Evolutionary conservation across 495 filamentous ascomycete species (phyloP).

Genomic region (Lasiosphaeria hispida): DNA sequence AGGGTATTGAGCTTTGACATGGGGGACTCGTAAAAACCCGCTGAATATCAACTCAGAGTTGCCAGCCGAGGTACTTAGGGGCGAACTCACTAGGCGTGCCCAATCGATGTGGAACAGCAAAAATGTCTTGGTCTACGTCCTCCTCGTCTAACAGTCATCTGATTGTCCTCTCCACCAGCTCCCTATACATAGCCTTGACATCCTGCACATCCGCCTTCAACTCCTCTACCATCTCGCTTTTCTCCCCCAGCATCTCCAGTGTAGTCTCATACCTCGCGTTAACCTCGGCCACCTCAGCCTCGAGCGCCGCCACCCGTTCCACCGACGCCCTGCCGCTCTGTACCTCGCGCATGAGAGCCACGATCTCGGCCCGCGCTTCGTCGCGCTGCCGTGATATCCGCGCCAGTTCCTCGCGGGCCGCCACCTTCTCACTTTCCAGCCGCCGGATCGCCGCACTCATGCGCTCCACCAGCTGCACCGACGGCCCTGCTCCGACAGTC

Average conservation of each 20-base stretch:
- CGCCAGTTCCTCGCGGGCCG: conserved; percentile 76
- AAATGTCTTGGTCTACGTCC: not conserved
- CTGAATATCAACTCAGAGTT: too few relatives aligned
- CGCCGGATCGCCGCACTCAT: conserved; percentile 92
- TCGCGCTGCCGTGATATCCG: conserved; percentile 81
- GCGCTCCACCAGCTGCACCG: conserved; percentile 92
- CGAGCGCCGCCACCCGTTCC: conserved; percentile 59
- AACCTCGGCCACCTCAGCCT: conserved; percentile 62
- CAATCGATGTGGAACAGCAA: too few relatives aligned
- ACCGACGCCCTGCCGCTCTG: conserved; percentile 65
- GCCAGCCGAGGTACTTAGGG: too few relatives aligned
- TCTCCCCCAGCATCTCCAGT: conserved; percentile 93
- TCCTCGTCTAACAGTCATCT: conserved; percentile 23
- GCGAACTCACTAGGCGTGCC: too few relatives aligned
- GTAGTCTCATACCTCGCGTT: conserved; percentile 80
- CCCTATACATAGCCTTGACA: conserved; percentile 92
- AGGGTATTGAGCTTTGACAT: conserved; percentile 67
- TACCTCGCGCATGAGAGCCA: conserved; percentile 79
- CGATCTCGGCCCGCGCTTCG: conserved; percentile 85
- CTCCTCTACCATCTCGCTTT: conserved; percentile 89
- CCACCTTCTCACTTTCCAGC: conserved; percentile 86
- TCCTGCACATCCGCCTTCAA: conserved; percentile 83
- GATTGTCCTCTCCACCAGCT: conserved; percentile 82
- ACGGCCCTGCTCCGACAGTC: conserved; percentile 84
- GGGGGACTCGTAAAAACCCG: too few relatives aligned